A percentile compares a stretch with the other conserved stretches of the same genome.
Evolutionary conservation across 2,329 filamentous ascomycete species (phyloP).

Genomic region (Calonectria ilicicola): DNA sequence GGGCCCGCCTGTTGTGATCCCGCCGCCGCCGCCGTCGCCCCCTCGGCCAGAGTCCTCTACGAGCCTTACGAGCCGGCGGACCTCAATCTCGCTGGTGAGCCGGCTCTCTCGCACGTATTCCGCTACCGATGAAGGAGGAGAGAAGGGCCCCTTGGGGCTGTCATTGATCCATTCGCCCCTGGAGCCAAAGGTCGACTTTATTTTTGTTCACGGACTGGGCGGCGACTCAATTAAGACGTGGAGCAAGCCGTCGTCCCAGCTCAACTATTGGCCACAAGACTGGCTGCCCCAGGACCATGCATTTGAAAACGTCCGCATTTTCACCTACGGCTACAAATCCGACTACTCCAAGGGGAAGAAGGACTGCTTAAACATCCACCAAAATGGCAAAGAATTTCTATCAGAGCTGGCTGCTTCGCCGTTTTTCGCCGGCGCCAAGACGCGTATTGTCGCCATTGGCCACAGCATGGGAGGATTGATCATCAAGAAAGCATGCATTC

Average conservation of each 20-base stretch:
- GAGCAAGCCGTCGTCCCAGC: constrained; percentile 40
- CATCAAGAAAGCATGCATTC: constrained; percentile 47
- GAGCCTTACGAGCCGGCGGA: neutral
- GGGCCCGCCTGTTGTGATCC: neutral
- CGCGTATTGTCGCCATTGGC: constrained; percentile 55
- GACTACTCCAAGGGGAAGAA: constrained; percentile 42
- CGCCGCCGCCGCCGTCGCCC: neutral
- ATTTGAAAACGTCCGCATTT: constrained; percentile 41
- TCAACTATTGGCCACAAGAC: constrained; percentile 51
- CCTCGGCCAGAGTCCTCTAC: neutral
- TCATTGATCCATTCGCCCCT: constrained; percentile 35
- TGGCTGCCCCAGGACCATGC: constrained; percentile 39
- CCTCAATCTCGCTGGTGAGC: neutral
- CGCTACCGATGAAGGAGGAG: neutral
- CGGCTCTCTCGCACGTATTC: neutral
- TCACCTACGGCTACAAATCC: constrained; percentile 50
- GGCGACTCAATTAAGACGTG: constrained; percentile 54
- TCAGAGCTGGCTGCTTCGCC: constrained; percentile 41
- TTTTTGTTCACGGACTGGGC: constrained; percentile 55
- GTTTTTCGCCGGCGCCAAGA: constrained; percentile 24
- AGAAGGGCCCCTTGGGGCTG: constrained; percentile 32
- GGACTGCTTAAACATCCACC: constrained; percentile 45
- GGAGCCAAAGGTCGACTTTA: constrained; percentile 43
- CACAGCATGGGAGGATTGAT: constrained; percentile 61
- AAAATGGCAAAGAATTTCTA: constrained; percentile 48